Evolutionary conservation across 495 filamentous ascomycete species (phyloP), one percentile per base, ranked within the genome.

Genomic region (Aspergillus diversus): DNA sequence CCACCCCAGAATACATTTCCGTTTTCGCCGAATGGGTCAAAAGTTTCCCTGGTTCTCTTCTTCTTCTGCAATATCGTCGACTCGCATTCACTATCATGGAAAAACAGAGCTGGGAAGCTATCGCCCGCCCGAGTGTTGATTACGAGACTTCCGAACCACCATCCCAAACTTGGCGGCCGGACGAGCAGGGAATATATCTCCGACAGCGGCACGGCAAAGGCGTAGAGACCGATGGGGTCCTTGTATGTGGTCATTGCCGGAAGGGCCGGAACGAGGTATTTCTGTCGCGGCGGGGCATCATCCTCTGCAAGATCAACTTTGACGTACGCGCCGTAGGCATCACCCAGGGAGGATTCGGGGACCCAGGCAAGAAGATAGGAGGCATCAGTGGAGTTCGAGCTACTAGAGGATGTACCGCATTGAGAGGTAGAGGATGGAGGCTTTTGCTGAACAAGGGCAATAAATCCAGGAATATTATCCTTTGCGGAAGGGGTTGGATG

Each of bases 71-170:
- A 74, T 42, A 98, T 97, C 6, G 95, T 99, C 49, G 89, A 93
- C 74, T 97, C 90, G 75, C 95, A 99, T 81, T 99, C 96, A 57
- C 84, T 90, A 68, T 99, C 95, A 66, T 99, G 95, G 75, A 99
- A 99, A 76, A 99, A 99, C 5, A 99, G 80, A 9, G 96, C 92
- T 0, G 95, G 95, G 69, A 97, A 97, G 70, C 87, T 90, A 72
- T 97, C 92, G 4, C 96, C 95, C 3, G 88, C 88, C 6, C 91
- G 81, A 0, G 91, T 92, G 67, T 98, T 98, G 74, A 98, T 92
- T 43, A 99, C 90, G 5, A 98, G 67, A 67, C 91, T 96, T 46
- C 95, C 95, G 75, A 92, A 97, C 95, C 96, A 98, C 95, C 95
- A 99, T 27, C 95, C 95, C 16, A 97, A 73, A 74, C 91, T 97